Base-by-base conservation (phyloP, 805 yeast genomes). In the Kluyveromyces nonfermentans region DNA sequence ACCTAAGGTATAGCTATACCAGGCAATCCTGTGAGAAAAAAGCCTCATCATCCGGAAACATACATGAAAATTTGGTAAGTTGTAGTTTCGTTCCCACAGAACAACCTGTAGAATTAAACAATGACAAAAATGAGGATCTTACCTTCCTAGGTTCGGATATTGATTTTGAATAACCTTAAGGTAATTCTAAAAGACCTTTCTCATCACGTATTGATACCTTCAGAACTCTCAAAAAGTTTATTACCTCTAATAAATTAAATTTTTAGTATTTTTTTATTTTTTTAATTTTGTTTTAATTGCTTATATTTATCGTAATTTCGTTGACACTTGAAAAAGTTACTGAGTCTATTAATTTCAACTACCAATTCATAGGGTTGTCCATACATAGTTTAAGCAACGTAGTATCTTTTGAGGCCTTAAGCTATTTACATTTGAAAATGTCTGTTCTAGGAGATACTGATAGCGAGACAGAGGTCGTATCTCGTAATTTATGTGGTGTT, bases 401-500 rank as follows among this genome's bases (percentile, higher is more conserved):
- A n/a, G n/a, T n/a, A n/a, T n/a, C n/a, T n/a, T n/a, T n/a, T n/a
- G n/a, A n/a, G n/a, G n/a, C n/a, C n/a, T n/a, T n/a, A n/a, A n/a
- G 30, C 30, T 25, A 14, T 25, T 25, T 25, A n/a, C n/a, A 25
- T 25, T 25, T 25, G 12, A 25, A 25, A 10, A 25, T 59, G 61
- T 56, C 62, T 7, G 55, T 55, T 9, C 48, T 57, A 6, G 51
- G 57, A 14, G 62, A 59, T 36, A 56, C 55, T 42, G 63, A 50
- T 36, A 52, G 53, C 35, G 81, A 75, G 53, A 75, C 80, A 1
- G 76, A 74, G 15, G 72, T 77, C 3, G 79, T 77, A 8, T 79
- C 78, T 2, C 64, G 80, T 51, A 74, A 79, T 5, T 56, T 78
- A 30, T 71, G 75, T 15, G 87, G 82, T 7, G 76, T 83, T 37